Percentiles rank a stretch among this genome's conserved stretches.
Evolutionary conservation across 148 eudicot species (phyloP).

Genomic region (Suaeda aralocaspica): DNA sequence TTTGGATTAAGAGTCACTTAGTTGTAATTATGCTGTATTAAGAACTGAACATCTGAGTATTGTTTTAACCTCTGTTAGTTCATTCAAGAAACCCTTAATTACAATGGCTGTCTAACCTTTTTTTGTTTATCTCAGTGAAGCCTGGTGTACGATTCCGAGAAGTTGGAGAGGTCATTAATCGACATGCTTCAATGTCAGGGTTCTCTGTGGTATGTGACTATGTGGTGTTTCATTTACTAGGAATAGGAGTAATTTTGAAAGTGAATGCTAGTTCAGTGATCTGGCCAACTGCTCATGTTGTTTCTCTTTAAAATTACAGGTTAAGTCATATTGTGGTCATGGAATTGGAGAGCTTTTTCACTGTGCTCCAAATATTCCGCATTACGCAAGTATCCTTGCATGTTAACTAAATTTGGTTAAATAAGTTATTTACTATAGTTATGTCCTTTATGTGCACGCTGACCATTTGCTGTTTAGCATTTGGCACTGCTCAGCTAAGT

Average conservation of each 20-base stretch:
- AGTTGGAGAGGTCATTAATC: conserved; percentile 84
- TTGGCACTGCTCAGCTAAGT: neutral
- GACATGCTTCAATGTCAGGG: conserved; percentile 94
- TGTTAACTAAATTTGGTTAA: conserved; percentile 3
- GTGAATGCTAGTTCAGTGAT: too few relatives aligned
- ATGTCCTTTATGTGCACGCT: conserved; percentile 5
- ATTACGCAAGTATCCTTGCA: conserved; percentile 85
- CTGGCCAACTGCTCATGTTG: neutral
- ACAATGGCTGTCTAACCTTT: neutral
- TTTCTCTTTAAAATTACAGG: conserved; percentile 45
- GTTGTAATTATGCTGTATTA: neutral
- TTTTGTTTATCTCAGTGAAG: conserved; percentile 49
- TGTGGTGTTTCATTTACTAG: neutral
- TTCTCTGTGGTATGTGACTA: conserved; percentile 83
- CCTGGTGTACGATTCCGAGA: conserved; percentile 96
- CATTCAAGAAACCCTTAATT: neutral
- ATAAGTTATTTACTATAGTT: neutral
- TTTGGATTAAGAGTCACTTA: neutral
- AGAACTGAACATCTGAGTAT: neutral
- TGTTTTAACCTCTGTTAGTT: neutral
- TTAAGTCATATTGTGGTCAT: conserved; percentile 89
- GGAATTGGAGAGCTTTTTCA: conserved; percentile 99
- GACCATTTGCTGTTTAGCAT: too few relatives aligned
- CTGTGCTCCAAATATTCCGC: conserved; percentile 98
- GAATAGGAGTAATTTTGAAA: neutral